These are phyloP conservation scores for Schizosaccharomyces osmophilus DNA, from an alignment of 805 yeast species.

Conservation along the genomic window DNA sequence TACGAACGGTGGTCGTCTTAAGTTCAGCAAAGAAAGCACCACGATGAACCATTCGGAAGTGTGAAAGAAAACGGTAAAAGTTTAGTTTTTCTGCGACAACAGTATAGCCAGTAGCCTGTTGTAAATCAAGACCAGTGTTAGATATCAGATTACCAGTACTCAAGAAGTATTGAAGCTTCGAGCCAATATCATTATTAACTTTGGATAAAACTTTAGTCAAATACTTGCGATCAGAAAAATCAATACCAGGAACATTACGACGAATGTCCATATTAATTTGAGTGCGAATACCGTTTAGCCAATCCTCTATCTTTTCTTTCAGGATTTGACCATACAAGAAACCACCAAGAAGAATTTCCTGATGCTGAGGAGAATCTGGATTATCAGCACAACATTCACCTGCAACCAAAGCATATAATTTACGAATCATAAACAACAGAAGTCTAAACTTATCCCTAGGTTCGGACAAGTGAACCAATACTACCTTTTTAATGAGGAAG, in stretches of 20 bases:
- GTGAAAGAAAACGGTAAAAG: conserved; percentile 90
- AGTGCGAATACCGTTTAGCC: conserved; percentile 41
- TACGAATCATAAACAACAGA: conserved; percentile 83
- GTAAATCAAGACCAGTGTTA: conserved; percentile 90
- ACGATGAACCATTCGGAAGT: conserved; percentile 97
- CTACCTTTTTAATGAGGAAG: conserved; percentile 59
- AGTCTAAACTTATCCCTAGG: conserved; percentile 63
- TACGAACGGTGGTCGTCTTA: conserved; percentile 91
- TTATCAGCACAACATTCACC: conserved; percentile 93
- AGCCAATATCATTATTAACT: conserved; percentile 81
- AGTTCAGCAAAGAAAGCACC: conserved; percentile 97
- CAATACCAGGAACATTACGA: conserved; percentile 36
- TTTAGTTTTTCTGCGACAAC: conserved; percentile 97
- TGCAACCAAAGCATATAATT: conserved; percentile 78
- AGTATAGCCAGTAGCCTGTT: conserved; percentile 92
- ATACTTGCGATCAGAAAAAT: conserved; percentile 63
- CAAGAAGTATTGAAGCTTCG: conserved; percentile 75
- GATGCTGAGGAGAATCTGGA: conserved; percentile 98
- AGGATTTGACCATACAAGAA: conserved; percentile 88
- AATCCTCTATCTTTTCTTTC: conserved; percentile 90
- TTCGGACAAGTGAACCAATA: conserved; percentile 55
- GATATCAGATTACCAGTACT: conserved; percentile 94
- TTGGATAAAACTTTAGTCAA: conserved; percentile 55
- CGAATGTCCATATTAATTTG: conserved; percentile 61
- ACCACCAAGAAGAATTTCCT: conserved; percentile 86